These are phyloP conservation scores for Globisporangium cederbergense DNA, from an alignment of 352 stramenopile species.

Conservation along the genomic window DNA sequence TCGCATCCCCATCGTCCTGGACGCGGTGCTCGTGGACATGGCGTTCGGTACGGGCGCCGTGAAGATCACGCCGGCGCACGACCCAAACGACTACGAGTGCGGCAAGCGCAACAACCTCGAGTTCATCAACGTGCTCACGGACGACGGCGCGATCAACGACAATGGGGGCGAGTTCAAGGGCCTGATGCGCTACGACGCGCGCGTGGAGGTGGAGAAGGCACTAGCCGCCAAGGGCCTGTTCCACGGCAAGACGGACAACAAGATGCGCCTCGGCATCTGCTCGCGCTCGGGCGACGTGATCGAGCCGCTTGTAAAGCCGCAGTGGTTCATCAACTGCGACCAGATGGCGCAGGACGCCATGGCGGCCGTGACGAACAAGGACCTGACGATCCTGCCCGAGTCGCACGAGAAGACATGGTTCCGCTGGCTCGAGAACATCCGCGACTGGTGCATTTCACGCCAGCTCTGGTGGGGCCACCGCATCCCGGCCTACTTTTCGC, in stretches of 20 bases:
- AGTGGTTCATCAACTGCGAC: conserved; percentile 88
- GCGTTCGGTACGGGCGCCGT: conserved; percentile 97
- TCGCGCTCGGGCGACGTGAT: conserved; percentile 98
- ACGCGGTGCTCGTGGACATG: conserved; percentile 98
- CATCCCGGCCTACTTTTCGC: conserved; percentile 98
- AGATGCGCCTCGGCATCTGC: conserved; percentile 98
- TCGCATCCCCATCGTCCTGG: conserved; percentile 96
- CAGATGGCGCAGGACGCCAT: conserved; percentile 86
- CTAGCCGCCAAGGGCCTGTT: conserved; percentile 94
- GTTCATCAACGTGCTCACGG: conserved; percentile 97
- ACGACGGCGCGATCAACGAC: conserved; percentile 96
- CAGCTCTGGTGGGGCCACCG: conserved; percentile 99
- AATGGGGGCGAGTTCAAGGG: conserved; percentile 88
- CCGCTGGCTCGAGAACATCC: conserved; percentile 98
- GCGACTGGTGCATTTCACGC: conserved; percentile 99
- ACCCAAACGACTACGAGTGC: conserved; percentile 99
- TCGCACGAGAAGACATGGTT: conserved; percentile 95
- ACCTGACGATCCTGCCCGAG: conserved; percentile 79
- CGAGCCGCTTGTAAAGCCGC: conserved; percentile 99
- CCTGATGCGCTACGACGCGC: conserved; percentile 90
- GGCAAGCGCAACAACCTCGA: conserved; percentile 96
- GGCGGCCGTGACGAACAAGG: conserved; percentile 74
- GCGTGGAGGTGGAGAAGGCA: conserved; percentile 86
- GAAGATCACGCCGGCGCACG: conserved; percentile 99
- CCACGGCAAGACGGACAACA: conserved; percentile 96